Conservation (phyloP, 75 land plant species). For the Gnetum montanum region DNA sequence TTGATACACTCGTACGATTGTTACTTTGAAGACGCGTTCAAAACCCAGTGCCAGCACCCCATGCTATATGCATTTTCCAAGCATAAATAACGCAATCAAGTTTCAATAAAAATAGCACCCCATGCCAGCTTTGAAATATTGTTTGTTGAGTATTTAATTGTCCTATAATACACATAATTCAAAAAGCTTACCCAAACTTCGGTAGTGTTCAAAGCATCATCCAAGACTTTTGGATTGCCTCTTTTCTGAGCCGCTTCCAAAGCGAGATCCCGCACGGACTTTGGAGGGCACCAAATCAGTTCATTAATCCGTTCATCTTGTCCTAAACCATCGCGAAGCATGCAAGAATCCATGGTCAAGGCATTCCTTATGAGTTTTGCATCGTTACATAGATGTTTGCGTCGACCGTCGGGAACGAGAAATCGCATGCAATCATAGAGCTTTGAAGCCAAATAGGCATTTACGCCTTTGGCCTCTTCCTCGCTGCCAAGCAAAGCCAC, state of each 20-base stretch:
- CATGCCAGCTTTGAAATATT: too few relatives aligned
- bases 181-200: slow-evolving; percentile 29
- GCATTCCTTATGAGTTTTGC: background rate
- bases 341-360: background rate
- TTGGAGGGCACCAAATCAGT: slow-evolving; percentile 76
- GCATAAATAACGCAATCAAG: too few relatives aligned
- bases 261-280: slow-evolving; percentile 56
- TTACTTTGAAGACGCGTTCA: too few relatives aligned
- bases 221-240: slow-evolving; percentile 52
- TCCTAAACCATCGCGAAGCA: background rate
- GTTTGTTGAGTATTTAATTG: too few relatives aligned
- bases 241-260: slow-evolving; percentile 60
- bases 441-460: slow-evolving; percentile 16
- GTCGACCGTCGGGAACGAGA: slow-evolving; percentile 34
- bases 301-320: slow-evolving; percentile 17
- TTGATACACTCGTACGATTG: too few relatives aligned
- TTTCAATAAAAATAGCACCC: too few relatives aligned
- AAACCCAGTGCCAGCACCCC: too few relatives aligned
- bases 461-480: slow-evolving; percentile 12
- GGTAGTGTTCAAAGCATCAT: slow-evolving; percentile 40
- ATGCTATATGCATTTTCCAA: too few relatives aligned
- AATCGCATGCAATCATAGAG: slow-evolving; percentile 42
- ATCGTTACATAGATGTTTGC: background rate
- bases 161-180: too few relatives aligned
- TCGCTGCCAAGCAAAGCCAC: slow-evolving; percentile 33